A percentile compares a stretch with the other conserved stretches of the same genome.
These are phyloP conservation scores for Pseudozyma flocculosa DNA, from an alignment of 1,284 basidiomycete species.

Conservation along the genomic window DNA sequence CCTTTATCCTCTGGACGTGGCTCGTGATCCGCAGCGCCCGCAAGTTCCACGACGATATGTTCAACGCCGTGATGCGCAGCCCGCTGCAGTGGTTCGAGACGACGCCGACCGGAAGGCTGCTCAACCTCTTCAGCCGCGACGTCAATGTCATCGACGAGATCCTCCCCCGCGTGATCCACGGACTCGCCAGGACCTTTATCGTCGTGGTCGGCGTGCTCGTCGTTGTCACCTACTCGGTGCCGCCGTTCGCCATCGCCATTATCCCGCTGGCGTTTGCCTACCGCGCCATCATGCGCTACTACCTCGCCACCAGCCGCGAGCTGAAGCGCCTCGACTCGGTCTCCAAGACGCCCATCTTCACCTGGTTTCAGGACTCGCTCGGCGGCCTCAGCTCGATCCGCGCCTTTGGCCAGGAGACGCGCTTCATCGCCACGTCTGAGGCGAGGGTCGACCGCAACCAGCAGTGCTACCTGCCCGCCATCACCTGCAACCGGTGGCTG, in stretches of 20 bases:
- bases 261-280: slow-evolving; percentile 44
- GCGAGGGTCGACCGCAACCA: slow-evolving; percentile 61
- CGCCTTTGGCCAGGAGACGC: slow-evolving; percentile 77
- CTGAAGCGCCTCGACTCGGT: slow-evolving; percentile 57
- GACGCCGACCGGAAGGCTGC: slow-evolving; percentile 55
- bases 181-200: slow-evolving; percentile 35
- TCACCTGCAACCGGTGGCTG: slow-evolving; percentile 65
- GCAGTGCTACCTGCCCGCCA: slow-evolving; percentile 55
- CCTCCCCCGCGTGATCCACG: slow-evolving; percentile 34
- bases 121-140: slow-evolving; percentile 56
- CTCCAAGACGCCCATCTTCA: slow-evolving; percentile 55
- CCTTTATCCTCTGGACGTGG: slow-evolving; percentile 38
- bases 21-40: slow-evolving; percentile 48
- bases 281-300: slow-evolving; percentile 50
- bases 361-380: slow-evolving; percentile 65
- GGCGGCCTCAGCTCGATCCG: slow-evolving; percentile 79
- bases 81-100: slow-evolving; percentile 58
- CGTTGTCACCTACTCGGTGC: slow-evolving; percentile 60
- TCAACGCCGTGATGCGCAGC: slow-evolving; percentile 83
- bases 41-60: slow-evolving; percentile 61
- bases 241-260: slow-evolving; percentile 38
- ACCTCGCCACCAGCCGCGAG: slow-evolving; percentile 54
- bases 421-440: slow-evolving; percentile 66
- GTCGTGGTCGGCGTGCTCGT: slow-evolving; percentile 45
- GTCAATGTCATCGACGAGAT: slow-evolving; percentile 57